Evolutionary conservation across 257 asterid species (phyloP), one percentile per base, ranked within the genome.

Genomic region (Petunia secreta): DNA sequence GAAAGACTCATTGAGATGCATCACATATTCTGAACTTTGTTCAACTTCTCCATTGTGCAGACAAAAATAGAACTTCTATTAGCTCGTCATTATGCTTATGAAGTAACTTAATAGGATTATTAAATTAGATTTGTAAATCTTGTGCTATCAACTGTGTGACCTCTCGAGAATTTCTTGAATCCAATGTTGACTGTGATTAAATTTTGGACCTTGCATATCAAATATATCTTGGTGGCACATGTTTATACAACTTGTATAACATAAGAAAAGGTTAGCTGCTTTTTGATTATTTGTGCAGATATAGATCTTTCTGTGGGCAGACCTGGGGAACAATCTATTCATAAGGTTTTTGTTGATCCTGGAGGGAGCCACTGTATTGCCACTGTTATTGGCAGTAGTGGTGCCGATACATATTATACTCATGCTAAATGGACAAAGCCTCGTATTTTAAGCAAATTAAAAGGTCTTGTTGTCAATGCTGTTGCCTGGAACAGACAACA

Each of bases 331-430:
- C 97, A 92, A 84, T 92, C 98, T 57, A 87, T 96, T 86, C 97
- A 94, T 85, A 87, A 89, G 84, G 98, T 96, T 79, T 96, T 92
- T 73, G 90, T 92, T 85, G 99, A 96, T 84, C 94, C 99, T 14
- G 99, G 99, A 69, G 99, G 98, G 53, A 87, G 98, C 84, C 99
- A 96, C 65, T 94, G 97, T 83, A 96, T 96, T 85, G 97, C 97
- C 77, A 87, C 92, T 55, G 95, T 96, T 63, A 91, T 91, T 85
- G 99, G 98, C 78, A 93, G 89, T 85, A 97, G 97, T 78, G 94
- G 93, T 60, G 88, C 98, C 8, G 98, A 96, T 83, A 96, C 99
- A 25, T 94, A 90, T 84, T 96, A 93, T 76, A 89, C 90, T 6
- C 99, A 96, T 83, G 96, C 96, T 63, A 96, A 91, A 87, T 96